Evolutionary conservation across 2,329 filamentous ascomycete genomes (phyloP).

Genomic region (Periglandula ipomoeae): DNA sequence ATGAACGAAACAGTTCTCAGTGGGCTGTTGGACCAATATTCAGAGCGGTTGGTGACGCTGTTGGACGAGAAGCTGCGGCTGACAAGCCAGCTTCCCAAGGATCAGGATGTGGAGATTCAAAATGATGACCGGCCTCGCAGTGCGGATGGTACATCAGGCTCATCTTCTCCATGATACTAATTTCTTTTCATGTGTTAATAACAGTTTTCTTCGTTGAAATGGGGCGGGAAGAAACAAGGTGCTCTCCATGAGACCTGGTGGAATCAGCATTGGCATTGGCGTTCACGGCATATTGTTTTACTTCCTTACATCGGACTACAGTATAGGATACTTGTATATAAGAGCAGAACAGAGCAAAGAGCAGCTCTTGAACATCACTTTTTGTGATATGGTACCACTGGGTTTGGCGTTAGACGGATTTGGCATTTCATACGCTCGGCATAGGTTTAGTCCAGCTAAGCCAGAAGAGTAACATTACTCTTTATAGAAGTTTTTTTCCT

Average conservation of each 20-base stretch:
- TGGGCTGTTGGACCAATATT: constrained; percentile 66
- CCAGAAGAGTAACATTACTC: too few relatives aligned
- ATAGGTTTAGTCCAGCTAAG: constrained; percentile 1
- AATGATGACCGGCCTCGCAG: constrained; percentile 23
- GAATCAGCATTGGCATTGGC: constrained; percentile 2
- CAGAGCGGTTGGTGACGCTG: constrained; percentile 59
- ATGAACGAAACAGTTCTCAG: constrained; percentile 51
- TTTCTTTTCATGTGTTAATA: constrained; percentile 6
- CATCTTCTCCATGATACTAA: constrained; percentile 23
- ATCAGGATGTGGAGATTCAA: constrained; percentile 20
- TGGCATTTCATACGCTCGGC: constrained; percentile 1
- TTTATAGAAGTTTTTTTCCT: too few relatives aligned
- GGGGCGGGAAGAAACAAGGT: neutral
- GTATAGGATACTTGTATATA: constrained; percentile 7
- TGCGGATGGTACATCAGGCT: constrained; percentile 24
- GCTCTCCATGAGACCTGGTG: neutral
- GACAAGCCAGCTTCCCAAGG: constrained; percentile 24
- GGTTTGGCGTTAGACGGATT: constrained; percentile 19
- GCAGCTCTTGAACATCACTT: constrained; percentile 11
- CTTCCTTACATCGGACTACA: neutral
- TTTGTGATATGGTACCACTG: constrained; percentile 28
- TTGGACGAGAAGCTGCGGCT: constrained; percentile 62
- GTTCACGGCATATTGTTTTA: constrained; percentile 4
- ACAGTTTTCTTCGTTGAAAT: neutral
- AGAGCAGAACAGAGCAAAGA: constrained; percentile 7